phyloP scores from a whole-genome alignment of 495 filamentous ascomycete species.

The Neurospora africana region DNA sequence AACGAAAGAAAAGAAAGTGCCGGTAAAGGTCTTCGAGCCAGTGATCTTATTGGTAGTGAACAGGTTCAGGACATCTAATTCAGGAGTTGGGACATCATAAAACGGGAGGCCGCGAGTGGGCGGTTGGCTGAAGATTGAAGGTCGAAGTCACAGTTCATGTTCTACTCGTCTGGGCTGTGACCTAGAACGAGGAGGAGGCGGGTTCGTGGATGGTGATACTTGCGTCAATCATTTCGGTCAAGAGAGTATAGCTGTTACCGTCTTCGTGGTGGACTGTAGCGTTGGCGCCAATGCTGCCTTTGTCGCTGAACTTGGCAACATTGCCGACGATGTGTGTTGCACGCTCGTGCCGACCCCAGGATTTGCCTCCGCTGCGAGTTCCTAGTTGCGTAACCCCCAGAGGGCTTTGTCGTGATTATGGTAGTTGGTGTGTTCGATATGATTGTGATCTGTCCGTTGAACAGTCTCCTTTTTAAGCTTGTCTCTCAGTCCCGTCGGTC shows the following conservation, averaged over 20 bases:
- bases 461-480: neutral
- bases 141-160: neutral
- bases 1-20: neutral
- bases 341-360: slow-evolving; percentile 6
- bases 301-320: slow-evolving; percentile 39
- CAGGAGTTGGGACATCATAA: neutral
- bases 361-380: neutral
- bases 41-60: neutral
- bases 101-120: neutral
- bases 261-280: slow-evolving; percentile 26
- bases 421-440: neutral
- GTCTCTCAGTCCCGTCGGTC: neutral
- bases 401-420: neutral
- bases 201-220: slow-evolving; percentile 60
- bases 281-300: slow-evolving; percentile 26
- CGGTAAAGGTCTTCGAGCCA: neutral
- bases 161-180: neutral
- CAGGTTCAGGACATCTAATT: neutral
- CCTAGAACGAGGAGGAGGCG: slow-evolving; percentile 50
- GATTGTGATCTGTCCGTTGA: neutral
- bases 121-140: neutral
- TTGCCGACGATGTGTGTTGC: slow-evolving; percentile 40
- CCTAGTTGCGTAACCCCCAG: neutral
- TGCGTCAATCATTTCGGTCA: slow-evolving; percentile 60
- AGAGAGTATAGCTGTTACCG: slow-evolving; percentile 31